phyloP scores from a whole-genome alignment of 371 early-diverging fungal species.

The Rhizomucor pusillus region DNA sequence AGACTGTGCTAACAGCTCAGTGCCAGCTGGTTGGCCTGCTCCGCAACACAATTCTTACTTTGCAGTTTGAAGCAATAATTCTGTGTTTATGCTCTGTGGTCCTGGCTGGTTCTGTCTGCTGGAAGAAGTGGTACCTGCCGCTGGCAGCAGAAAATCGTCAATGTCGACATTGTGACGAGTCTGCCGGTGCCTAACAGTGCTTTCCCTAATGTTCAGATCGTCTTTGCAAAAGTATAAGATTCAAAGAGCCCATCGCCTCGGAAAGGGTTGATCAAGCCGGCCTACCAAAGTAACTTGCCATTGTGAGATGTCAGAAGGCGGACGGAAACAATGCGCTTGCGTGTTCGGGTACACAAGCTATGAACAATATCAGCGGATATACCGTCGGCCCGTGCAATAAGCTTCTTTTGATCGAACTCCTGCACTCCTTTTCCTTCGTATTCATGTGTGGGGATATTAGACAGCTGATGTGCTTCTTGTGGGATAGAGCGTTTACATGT shows the following conservation, averaged over 20 bases:
- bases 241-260: neutral
- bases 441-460: too few species aligned
- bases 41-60: conserved; percentile 18
- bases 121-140: neutral
- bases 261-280: too few species aligned
- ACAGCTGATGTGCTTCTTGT: too few species aligned
- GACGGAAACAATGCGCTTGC: neutral
- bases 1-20: conserved; percentile 15
- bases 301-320: neutral
- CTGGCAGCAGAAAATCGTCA: conserved; percentile 38
- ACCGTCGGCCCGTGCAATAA: too few species aligned
- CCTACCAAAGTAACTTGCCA: conserved; percentile 41
- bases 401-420: too few species aligned
- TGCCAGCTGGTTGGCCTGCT: neutral
- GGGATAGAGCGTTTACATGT: too few species aligned
- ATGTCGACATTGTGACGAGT: conserved; percentile 34
- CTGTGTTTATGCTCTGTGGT: too few species aligned
- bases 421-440: too few species aligned
- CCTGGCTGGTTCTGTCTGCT: too few species aligned
- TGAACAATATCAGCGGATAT: too few species aligned
- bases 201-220: conserved; percentile 28
- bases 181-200: conserved; percentile 9
- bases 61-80: conserved; percentile 35
- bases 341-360: neutral
- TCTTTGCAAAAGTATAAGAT: conserved; percentile 13